phyloP scores from a whole-genome alignment of 306 rosid genomes.

The Medicago arabica region DNA sequence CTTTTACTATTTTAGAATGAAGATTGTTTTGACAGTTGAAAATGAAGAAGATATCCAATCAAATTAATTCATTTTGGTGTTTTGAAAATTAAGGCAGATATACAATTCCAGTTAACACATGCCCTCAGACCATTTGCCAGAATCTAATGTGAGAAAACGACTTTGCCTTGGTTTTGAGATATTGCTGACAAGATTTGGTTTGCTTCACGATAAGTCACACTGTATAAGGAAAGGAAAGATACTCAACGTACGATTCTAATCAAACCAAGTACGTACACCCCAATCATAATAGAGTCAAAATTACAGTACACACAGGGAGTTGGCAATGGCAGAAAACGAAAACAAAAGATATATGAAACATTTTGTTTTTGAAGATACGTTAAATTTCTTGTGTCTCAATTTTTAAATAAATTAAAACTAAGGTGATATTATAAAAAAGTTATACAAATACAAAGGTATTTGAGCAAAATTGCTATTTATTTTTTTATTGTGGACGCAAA shows the following conservation, averaged over 20 bases:
- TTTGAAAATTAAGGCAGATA: background rate
- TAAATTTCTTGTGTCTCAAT: too few species aligned
- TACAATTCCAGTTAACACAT: background rate
- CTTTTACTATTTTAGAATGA: too few species aligned
- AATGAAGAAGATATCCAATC: background rate
- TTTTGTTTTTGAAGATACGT: too few species aligned
- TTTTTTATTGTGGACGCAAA: too few species aligned
- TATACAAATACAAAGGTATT: too few species aligned
- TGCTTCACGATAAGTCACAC: constrained; percentile 24
- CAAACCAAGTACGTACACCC: constrained; percentile 25
- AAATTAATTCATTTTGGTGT: too few species aligned
- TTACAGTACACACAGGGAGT: constrained; percentile 27
- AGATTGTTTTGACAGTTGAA: background rate
- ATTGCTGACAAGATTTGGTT: constrained; percentile 29
- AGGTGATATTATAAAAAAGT: too few species aligned
- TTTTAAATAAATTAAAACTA: too few species aligned
- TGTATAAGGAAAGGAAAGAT: constrained; percentile 19
- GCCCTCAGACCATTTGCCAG: constrained; percentile 26
- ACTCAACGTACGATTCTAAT: constrained; percentile 21
- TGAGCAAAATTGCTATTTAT: too few species aligned
- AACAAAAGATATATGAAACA: too few species aligned
- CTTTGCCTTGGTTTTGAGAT: constrained; percentile 30
- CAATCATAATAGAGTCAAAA: background rate
- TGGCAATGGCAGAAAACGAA: background rate
- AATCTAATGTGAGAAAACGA: constrained; percentile 49